phyloP scores from a whole-genome alignment of 2,329 filamentous ascomycete species.

The Trichoderma simmonsii region DNA sequence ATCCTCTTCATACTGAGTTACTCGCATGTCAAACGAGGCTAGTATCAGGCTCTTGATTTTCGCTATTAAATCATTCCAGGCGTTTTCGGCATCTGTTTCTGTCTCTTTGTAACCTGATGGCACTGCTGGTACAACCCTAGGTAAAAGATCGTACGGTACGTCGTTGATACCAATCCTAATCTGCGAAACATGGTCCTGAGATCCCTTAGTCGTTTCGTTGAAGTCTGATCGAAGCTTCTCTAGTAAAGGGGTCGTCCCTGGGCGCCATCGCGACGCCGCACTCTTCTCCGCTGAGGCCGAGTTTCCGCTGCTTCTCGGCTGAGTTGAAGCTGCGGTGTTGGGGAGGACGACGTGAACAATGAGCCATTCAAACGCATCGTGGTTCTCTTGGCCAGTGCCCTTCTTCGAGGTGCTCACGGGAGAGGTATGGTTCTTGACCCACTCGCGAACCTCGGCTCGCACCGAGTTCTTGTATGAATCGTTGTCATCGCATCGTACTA shows the following conservation, averaged over 20 bases:
- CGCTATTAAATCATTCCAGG: conserved; percentile 78
- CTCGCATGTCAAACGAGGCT: conserved; percentile 83
- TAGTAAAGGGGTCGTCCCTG: conserved; percentile 75
- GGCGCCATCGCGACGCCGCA: conserved; percentile 69
- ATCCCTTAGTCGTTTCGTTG: conserved; percentile 67
- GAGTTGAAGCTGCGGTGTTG: conserved; percentile 75
- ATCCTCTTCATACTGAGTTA: conserved; percentile 94
- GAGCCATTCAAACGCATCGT: conserved; percentile 95
- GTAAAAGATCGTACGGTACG: conserved; percentile 62
- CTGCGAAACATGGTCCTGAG: conserved; percentile 77
- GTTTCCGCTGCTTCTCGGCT: conserved; percentile 63
- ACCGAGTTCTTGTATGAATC: conserved; percentile 84
- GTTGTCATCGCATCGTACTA: conserved; percentile 92
- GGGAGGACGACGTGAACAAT: conserved; percentile 90
- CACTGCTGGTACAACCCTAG: conserved; percentile 60
- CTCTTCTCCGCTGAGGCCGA: conserved; percentile 63
- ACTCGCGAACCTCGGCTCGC: conserved; percentile 78
- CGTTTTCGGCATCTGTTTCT: conserved; percentile 72
- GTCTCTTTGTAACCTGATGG: conserved; percentile 66
- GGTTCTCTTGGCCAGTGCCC: conserved; percentile 74
- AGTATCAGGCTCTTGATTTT: conserved; percentile 88
- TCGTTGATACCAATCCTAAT: conserved; percentile 73
- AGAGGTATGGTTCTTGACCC: conserved; percentile 76
- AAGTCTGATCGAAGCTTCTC: conserved; percentile 92
- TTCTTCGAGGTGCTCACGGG: conserved; percentile 53